Percentiles rank a stretch among this genome's conserved stretches.
These are phyloP conservation scores for Leccinum variabile DNA, from an alignment of 1,284 basidiomycete genomes.

Conservation along the genomic window DNA sequence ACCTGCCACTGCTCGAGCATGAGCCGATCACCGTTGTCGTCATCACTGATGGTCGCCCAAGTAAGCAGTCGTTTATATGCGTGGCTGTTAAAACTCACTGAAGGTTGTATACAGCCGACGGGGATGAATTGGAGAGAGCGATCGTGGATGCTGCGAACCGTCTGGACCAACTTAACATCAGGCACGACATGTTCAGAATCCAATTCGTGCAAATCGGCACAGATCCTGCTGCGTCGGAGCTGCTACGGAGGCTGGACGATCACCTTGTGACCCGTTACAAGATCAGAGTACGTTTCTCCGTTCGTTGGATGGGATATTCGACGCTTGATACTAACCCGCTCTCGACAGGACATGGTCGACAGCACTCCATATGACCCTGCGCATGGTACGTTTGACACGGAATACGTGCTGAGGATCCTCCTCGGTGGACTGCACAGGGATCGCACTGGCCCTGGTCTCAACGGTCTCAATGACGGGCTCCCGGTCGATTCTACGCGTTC, in stretches of 20 bases:
- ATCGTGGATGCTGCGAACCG: conserved; percentile 50
- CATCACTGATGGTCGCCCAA: conserved; percentile 51
- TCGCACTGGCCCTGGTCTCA: too few relatives aligned
- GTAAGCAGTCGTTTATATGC: conserved; percentile 29
- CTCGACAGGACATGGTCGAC: too few relatives aligned
- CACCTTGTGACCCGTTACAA: conserved; percentile 22
- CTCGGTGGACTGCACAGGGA: conserved; percentile 34
- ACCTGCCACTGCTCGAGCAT: conserved; percentile 41
- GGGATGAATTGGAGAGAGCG: conserved; percentile 43
- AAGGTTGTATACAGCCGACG: conserved; percentile 42
- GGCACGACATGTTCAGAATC: conserved; percentile 43
- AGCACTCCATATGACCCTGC: too few relatives aligned
- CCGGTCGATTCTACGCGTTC: too few relatives aligned
- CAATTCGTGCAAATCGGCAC: conserved; percentile 55
- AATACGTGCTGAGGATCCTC: too few relatives aligned
- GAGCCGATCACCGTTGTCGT: conserved; percentile 48
- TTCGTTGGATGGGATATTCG: too few relatives aligned
- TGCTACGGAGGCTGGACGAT: too few relatives aligned
- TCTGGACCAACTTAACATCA: conserved; percentile 42
- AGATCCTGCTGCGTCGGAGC: conserved; percentile 38
- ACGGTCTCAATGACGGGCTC: too few relatives aligned
- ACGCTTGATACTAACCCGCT: background rate
- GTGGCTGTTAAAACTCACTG: background rate
- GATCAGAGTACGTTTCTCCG: conserved; percentile 4
- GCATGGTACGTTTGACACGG: conserved; percentile 13